Base-by-base conservation (phyloP, 2,329 filamentous ascomycete genomes). In the Fragosphaeria purpurea region DNA sequence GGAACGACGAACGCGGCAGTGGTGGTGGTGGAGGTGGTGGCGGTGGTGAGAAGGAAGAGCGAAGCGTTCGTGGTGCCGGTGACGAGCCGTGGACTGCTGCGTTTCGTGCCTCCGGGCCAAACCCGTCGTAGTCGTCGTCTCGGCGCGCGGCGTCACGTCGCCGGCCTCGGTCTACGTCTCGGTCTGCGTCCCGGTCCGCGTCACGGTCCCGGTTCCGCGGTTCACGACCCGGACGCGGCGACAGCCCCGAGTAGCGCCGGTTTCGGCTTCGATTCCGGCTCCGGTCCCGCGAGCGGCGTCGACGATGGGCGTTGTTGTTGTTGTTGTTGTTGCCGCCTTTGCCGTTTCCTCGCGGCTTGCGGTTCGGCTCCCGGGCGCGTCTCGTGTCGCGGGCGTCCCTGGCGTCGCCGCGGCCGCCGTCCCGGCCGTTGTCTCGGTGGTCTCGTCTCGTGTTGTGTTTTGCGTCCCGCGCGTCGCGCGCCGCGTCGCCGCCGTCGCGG, bases 201-300 rank as follows among this genome's bases (percentile, higher is more conserved):
- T 65, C 62, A 50, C 63, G 62, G 45, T 65, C 66, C 57, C 65
- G 63, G 50, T 65, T 61, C 65, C 66, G 39, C 53, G 22, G 63
- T 22, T 40, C 46, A 10, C 46, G 41, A 12, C 11, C 44, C 35
- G 31, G 34, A 30, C 42, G 44, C 44, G 46, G 39, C 31, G 47
- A 41, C 30, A 7, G 39, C 37, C 38, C 38, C 22, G 22, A 22
- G 22, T 57, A 7, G 39, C 38, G 48, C 6, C 48, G 42, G 63
- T 56, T 66, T 63, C 48, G 63, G 63, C 55, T 63, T 63, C 48
- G 63, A 63, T 55, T 63, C 60, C 56, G 62, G 55, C 55, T 63
- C 61, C 56, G 62, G 55, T 51, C 61, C 41, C 46, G 59, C 64
- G 50, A 55, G 57, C 50, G 64, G 61, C 47, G 43, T 37, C 46